A percentile compares a stretch with the other conserved stretches of the same genome.
phyloP scores from a whole-genome alignment of 306 rosid genomes.

The Pterocarpus santalinus region DNA sequence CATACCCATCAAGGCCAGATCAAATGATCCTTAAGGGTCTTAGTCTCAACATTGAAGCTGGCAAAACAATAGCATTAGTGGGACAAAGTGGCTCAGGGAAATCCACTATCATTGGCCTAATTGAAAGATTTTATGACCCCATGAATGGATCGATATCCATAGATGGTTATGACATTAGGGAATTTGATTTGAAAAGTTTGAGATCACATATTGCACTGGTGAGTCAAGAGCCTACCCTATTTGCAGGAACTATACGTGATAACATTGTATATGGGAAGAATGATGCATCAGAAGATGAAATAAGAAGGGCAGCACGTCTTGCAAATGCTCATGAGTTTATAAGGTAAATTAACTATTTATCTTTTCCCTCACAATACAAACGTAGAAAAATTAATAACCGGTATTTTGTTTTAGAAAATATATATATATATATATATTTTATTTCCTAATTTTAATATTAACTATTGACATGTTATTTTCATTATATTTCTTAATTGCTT shows the following conservation, averaged over 20 bases:
- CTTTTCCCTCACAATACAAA: neutral
- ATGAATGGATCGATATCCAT: slow-evolving; percentile 62
- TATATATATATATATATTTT: too few species aligned
- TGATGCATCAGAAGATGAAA: slow-evolving; percentile 66
- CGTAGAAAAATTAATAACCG: neutral
- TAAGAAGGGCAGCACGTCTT: slow-evolving; percentile 67
- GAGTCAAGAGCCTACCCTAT: slow-evolving; percentile 83
- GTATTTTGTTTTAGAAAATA: too few species aligned
- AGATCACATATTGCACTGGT: slow-evolving; percentile 81
- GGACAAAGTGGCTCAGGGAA: slow-evolving; percentile 91
- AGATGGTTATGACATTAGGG: slow-evolving; percentile 65
- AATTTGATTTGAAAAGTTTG: slow-evolving; percentile 60
- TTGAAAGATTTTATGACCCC: slow-evolving; percentile 87
- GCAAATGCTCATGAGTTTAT: slow-evolving; percentile 88
- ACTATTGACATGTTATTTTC: too few species aligned
- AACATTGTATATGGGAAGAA: slow-evolving; percentile 71
- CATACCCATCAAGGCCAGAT: slow-evolving; percentile 75
- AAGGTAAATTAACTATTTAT: slow-evolving; percentile 50
- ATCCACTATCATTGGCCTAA: slow-evolving; percentile 80
- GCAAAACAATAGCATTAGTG: slow-evolving; percentile 73
- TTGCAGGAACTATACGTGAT: slow-evolving; percentile 76
- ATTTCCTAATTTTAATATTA: too few species aligned
- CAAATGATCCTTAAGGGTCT: slow-evolving; percentile 76
- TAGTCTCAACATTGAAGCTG: slow-evolving; percentile 69
- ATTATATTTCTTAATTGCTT: too few species aligned